These are phyloP conservation scores for Labyrinthula sp. DNA, from an alignment of 352 stramenopile species.

Conservation along the genomic window DNA sequence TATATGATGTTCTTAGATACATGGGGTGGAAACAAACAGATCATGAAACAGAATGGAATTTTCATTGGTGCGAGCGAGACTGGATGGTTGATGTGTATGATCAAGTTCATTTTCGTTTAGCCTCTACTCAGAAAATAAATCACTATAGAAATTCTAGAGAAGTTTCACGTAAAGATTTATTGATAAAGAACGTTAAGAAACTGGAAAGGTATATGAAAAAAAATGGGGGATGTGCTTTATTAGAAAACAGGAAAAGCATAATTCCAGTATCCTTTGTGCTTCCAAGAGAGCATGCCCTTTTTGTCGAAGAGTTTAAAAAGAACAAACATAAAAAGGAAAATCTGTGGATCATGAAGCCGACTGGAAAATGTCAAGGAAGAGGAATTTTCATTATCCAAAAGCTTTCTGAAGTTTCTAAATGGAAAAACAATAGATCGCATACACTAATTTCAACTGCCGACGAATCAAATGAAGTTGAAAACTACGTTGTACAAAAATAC, in stretches of 20 bases:
- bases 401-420: conserved; percentile 70
- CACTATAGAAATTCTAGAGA: conserved; percentile 70
- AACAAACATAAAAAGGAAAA: conserved; percentile 45
- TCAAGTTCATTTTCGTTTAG: conserved; percentile 53
- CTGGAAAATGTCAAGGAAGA: conserved; percentile 56
- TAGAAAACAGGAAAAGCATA: too few species aligned
- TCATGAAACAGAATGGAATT: conserved; percentile 57
- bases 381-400: conserved; percentile 83
- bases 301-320: conserved; percentile 52
- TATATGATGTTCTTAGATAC: conserved; percentile 62
- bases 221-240: conserved; percentile 11
- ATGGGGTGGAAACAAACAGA: conserved; percentile 65
- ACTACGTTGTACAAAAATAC: conserved; percentile 76
- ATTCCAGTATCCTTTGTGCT: conserved; percentile 72
- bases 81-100: conserved; percentile 71
- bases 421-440: conserved; percentile 66
- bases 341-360: conserved; percentile 90
- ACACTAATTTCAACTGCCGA: conserved; percentile 41
- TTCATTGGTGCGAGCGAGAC: conserved; percentile 63
- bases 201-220: conserved; percentile 30
- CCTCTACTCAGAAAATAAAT: conserved; percentile 58
- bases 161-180: conserved; percentile 69
- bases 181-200: conserved; percentile 83
- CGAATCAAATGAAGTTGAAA: conserved; percentile 42
- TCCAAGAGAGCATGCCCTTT: conserved; percentile 68